Percentiles rank a stretch among this genome's conserved stretches.
phyloP scores from a whole-genome alignment of 2,329 filamentous ascomycete species.

The Alternaria arborescens region DNA sequence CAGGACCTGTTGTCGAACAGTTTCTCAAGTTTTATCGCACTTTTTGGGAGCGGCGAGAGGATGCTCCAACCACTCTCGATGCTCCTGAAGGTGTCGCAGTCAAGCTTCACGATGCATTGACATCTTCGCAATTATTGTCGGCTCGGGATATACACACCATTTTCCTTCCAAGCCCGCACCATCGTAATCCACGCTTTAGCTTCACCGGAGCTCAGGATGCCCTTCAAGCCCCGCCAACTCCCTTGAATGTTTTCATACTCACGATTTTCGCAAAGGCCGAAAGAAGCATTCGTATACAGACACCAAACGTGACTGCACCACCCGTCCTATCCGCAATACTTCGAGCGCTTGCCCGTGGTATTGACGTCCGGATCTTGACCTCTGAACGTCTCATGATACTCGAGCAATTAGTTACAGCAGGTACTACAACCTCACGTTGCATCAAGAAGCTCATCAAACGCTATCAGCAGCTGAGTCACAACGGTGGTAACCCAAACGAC shows the following conservation, averaged over 20 bases:
- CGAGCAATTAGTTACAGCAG: conserved; percentile 82
- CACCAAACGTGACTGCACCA: conserved; percentile 77
- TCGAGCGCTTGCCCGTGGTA: conserved; percentile 68
- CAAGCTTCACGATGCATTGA: conserved; percentile 7
- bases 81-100: neutral
- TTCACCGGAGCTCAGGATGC: conserved; percentile 43
- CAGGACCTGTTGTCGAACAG: conserved; percentile 67
- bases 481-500: conserved; percentile 23
- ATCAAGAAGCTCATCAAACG: conserved; percentile 66
- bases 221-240: conserved; percentile 70
- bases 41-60: conserved; percentile 67
- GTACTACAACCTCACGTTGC: conserved; percentile 74
- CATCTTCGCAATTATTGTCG: conserved; percentile 10
- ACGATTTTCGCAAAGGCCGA: conserved; percentile 67
- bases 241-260: conserved; percentile 72
- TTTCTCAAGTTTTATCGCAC: conserved; percentile 71
- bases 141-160: conserved; percentile 60
- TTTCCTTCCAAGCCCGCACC: conserved; percentile 78
- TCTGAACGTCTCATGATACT: conserved; percentile 75
- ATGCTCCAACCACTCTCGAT: conserved; percentile 9
- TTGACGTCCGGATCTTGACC: conserved; percentile 73
- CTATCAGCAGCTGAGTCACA: conserved; percentile 55
- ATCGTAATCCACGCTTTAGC: conserved; percentile 70
- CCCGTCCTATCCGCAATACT: conserved; percentile 70
- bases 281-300: conserved; percentile 72